These are phyloP conservation scores for Stephania japonica DNA, from an alignment of 164 flowering plant genomes.

Conservation along the genomic window DNA sequence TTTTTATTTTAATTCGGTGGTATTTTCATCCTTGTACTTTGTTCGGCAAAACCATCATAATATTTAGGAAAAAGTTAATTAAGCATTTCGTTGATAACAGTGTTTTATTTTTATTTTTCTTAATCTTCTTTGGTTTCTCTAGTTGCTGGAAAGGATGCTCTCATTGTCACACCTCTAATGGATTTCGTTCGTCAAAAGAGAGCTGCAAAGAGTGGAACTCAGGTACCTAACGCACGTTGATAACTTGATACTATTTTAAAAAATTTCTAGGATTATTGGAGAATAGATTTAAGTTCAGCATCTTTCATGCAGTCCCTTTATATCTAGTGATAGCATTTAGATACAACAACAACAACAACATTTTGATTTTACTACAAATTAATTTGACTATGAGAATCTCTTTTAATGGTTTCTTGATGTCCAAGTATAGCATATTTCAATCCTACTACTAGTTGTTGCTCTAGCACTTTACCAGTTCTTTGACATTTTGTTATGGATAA, in stretches of 20 bases:
- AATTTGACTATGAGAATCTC: neutral
- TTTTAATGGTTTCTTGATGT: too few relatives aligned
- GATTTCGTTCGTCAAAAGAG: constrained; percentile 83
- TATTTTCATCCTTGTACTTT: neutral
- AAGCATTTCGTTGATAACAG: neutral
- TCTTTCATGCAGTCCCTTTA: neutral
- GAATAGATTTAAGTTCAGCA: neutral
- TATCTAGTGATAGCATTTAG: neutral
- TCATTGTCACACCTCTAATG: constrained; percentile 79
- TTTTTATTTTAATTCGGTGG: constrained; percentile 4
- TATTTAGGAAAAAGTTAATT: neutral
- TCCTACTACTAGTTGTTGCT: too few relatives aligned
- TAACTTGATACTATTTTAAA: neutral
- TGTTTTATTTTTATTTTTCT: neutral
- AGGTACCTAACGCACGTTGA: constrained; percentile 37
- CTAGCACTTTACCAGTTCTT: too few relatives aligned
- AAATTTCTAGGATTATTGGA: too few relatives aligned
- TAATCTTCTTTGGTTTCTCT: constrained; percentile 9
- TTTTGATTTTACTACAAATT: neutral
- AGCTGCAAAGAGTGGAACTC: constrained; percentile 72
- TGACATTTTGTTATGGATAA: too few relatives aligned
- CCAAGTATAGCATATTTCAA: too few relatives aligned
- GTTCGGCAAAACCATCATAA: neutral
- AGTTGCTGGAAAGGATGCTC: constrained; percentile 68
- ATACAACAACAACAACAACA: too few relatives aligned